These are phyloP conservation scores for Talaromyces sp. DNA, from an alignment of 2,329 filamentous ascomycete species.

Conservation along the genomic window DNA sequence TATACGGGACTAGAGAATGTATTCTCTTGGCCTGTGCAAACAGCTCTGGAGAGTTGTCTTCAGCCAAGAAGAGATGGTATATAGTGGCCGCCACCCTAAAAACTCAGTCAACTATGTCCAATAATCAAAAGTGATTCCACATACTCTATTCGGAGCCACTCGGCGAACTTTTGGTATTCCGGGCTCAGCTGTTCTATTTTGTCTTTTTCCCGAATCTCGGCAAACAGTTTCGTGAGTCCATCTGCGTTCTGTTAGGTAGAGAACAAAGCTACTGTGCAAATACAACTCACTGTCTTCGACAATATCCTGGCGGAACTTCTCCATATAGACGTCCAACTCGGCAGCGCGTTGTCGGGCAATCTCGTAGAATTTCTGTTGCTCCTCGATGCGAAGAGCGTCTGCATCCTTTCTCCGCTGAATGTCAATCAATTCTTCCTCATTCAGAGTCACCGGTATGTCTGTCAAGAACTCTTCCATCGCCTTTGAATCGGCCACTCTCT, in stretches of 20 bases:
- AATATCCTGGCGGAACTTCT: slow-evolving; percentile 64
- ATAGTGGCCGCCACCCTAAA: slow-evolving; percentile 77
- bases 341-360: slow-evolving; percentile 84
- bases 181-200: slow-evolving; percentile 83
- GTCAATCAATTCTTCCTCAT: slow-evolving; percentile 77
- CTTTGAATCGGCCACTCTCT: slow-evolving; percentile 73
- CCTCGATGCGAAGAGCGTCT: slow-evolving; percentile 82
- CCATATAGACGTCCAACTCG: slow-evolving; percentile 97
- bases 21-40: slow-evolving; percentile 93
- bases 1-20: slow-evolving; percentile 90
- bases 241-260: slow-evolving; percentile 41
- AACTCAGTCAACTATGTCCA: slow-evolving; percentile 2
- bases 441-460: slow-evolving; percentile 63
- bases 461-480: slow-evolving; percentile 82
- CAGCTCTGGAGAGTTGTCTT: slow-evolving; percentile 94
- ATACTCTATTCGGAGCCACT: slow-evolving; percentile 90
- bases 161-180: slow-evolving; percentile 96
- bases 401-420: slow-evolving; percentile 72
- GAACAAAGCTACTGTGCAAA: slow-evolving; percentile 18
- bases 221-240: slow-evolving; percentile 85
- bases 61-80: slow-evolving; percentile 93
- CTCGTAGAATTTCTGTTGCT: slow-evolving; percentile 92
- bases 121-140: slow-evolving; percentile 12
- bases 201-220: slow-evolving; percentile 85
- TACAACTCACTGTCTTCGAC: slow-evolving; percentile 61